Base-by-base conservation (phyloP, 192 early-diverging fungal species). In the Funneliformis geosporum region DNA sequence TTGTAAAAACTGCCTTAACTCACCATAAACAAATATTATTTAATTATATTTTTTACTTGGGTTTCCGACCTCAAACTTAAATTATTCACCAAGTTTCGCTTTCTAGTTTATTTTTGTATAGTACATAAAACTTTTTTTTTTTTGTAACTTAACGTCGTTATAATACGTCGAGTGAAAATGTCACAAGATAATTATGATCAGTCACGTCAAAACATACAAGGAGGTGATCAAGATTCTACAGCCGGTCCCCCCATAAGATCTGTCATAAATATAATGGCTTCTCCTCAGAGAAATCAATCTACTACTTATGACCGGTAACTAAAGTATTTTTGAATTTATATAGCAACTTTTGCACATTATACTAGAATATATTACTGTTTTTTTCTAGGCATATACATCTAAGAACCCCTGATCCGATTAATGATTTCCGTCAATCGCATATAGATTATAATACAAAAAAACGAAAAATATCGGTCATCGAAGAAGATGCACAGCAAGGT, bases 401-500 rank as follows among this genome's bases (percentile, higher is more conserved):
- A 68, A 39, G 66, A 68, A 38, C 66, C 21, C 66, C 33, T 68
- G 33, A 68, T 68, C 66, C 66, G 39, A 38, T 68, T 8, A 27
- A 68, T 8, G 66, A 68, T 68, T 55, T 18, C 18, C 66, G 27
- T 27, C 66, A 68, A 21, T 38, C 40, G 16, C 66, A 18, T 27
- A 68, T 68, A 18, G 66, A 68, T 38, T 33, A 68, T 38, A 68
- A 38, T 38, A 38, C 66, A 27, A 77, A 66, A 60, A 77, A 77
- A 28, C 61, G 76, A 40, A 77, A 77, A 77, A 66, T 77, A 33
- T 77, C 76, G 12, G 55, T 77, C 11, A 77, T 77, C 46, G 76
- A 77, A 50, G 76, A 77, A 66, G 76, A 77, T 66, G 76, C 76
- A 66, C 76, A 66, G 55, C 76, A 77, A 77, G 76, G 76, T 77